A percentile compares a stretch with the other conserved stretches of the same genome.
Evolutionary conservation across 352 stramenopile species (phyloP).

Genomic region (Pythium vanterpoolii): DNA sequence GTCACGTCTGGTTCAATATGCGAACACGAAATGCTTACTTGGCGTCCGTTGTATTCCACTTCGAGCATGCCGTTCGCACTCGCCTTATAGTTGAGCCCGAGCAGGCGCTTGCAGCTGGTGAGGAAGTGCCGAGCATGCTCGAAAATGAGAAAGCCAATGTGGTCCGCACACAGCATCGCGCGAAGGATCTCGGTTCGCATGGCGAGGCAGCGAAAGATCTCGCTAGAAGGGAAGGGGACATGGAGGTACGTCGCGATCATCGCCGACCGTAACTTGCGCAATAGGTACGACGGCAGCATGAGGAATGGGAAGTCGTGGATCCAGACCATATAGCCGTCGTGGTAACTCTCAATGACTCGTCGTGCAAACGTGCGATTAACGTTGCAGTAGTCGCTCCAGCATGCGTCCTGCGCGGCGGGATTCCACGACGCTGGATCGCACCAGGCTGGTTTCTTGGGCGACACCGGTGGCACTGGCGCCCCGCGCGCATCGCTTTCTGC

Average conservation of each 20-base stretch:
- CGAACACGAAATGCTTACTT: constrained; percentile 95
- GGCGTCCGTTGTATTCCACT: constrained; percentile 95
- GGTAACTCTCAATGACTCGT: constrained; percentile 63
- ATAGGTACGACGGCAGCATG: constrained; percentile 96
- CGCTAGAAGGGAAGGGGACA: constrained; percentile 97
- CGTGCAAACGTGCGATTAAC: constrained; percentile 52
- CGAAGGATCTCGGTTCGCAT: constrained; percentile 89
- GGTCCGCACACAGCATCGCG: constrained; percentile 87
- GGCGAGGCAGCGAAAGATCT: constrained; percentile 96
- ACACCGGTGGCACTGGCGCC: not conserved
- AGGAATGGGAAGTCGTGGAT: constrained; percentile 98
- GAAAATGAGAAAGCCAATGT: constrained; percentile 93
- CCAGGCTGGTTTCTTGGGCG: constrained; percentile 29
- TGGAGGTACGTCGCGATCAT: constrained; percentile 98
- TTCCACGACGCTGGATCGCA: constrained; percentile 74
- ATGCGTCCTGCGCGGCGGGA: constrained; percentile 68
- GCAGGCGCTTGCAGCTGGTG: constrained; percentile 89
- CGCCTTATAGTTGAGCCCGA: constrained; percentile 93
- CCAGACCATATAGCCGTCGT: constrained; percentile 91
- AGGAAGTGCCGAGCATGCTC: constrained; percentile 93
- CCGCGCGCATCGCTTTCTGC: not conserved
- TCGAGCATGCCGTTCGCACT: constrained; percentile 85
- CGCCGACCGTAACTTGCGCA: constrained; percentile 86
- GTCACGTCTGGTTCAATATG: constrained; percentile 94
- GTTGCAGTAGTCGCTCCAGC: constrained; percentile 76